Evolutionary conservation across 345 rosid genomes (phyloP).

Genomic region (Hypericum perforatum): DNA sequence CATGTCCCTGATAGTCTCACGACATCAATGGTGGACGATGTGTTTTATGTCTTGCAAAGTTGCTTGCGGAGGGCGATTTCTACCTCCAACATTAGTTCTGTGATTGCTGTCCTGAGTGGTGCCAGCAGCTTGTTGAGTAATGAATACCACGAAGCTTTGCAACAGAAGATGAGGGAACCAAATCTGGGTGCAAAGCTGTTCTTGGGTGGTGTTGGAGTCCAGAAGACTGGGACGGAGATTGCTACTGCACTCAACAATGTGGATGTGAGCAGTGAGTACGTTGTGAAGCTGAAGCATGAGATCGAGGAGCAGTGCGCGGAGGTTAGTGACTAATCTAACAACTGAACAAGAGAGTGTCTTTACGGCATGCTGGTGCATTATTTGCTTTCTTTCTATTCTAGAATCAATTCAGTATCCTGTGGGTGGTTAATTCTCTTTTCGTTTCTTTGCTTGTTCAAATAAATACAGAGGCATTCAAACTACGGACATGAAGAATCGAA

Average conservation of each 20-base stretch:
- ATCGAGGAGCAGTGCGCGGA: slow-evolving; percentile 90
- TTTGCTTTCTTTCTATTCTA: no score
- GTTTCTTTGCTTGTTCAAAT: no score
- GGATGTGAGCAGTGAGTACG: slow-evolving; percentile 91
- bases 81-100: slow-evolving; percentile 79
- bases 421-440: no score
- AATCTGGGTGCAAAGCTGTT: slow-evolving; percentile 78
- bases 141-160: slow-evolving; percentile 89
- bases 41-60: slow-evolving; percentile 85
- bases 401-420: no score
- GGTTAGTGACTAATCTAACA: slow-evolving; percentile 34
- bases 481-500: no score
- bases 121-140: slow-evolving; percentile 78
- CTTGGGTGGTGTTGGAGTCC: slow-evolving; percentile 74
- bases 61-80: slow-evolving; percentile 84
- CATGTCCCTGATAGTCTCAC: slow-evolving; percentile 88
- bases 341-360: no score
- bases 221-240: slow-evolving; percentile 79
- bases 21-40: slow-evolving; percentile 94
- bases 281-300: slow-evolving; percentile 78
- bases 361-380: no score
- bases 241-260: slow-evolving; percentile 90
- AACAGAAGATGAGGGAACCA: slow-evolving; percentile 79
- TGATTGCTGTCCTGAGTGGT: slow-evolving; percentile 76
- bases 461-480: no score